These are phyloP conservation scores for Setaria viridis DNA, from an alignment of 202 grass and related monocot genomes.

Conservation along the genomic window DNA sequence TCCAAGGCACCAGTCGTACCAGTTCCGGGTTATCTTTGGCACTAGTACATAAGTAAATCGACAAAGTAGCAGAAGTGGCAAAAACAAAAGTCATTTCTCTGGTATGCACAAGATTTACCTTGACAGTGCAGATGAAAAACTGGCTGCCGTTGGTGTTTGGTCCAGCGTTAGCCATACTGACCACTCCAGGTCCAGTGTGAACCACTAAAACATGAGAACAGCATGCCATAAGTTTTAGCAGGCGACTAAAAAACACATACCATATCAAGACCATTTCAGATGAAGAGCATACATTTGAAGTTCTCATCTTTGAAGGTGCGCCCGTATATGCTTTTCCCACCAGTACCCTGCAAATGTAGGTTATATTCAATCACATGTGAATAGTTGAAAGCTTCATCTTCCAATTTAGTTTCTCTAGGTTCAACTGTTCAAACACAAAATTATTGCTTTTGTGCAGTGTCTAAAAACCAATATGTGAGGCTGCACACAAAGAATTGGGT, in stretches of 20 bases:
- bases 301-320: slow-evolving; percentile 92
- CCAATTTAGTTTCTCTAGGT: background rate
- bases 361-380: slow-evolving; percentile 24
- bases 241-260: background rate
- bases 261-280: background rate
- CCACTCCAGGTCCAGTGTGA: slow-evolving; percentile 76
- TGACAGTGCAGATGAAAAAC: slow-evolving; percentile 93
- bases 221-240: slow-evolving; percentile 23
- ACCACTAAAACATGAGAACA: slow-evolving; percentile 56
- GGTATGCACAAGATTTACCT: slow-evolving; percentile 57
- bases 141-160: slow-evolving; percentile 94
- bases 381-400: slow-evolving; percentile 10
- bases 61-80: background rate
- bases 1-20: background rate
- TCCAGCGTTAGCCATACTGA: slow-evolving; percentile 92
- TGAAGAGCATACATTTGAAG: slow-evolving; percentile 70
- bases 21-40: background rate
- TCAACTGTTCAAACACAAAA: slow-evolving; percentile 17
- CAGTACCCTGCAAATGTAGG: slow-evolving; percentile 68
- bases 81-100: background rate
- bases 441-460: background rate
- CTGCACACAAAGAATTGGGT: background rate
- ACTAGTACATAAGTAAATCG: background rate
- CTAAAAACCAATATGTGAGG: background rate
- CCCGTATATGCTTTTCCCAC: slow-evolving; percentile 90